These are phyloP conservation scores for Conringia planisiliqua DNA, from an alignment of 345 rosid genomes.

Conservation along the genomic window DNA sequence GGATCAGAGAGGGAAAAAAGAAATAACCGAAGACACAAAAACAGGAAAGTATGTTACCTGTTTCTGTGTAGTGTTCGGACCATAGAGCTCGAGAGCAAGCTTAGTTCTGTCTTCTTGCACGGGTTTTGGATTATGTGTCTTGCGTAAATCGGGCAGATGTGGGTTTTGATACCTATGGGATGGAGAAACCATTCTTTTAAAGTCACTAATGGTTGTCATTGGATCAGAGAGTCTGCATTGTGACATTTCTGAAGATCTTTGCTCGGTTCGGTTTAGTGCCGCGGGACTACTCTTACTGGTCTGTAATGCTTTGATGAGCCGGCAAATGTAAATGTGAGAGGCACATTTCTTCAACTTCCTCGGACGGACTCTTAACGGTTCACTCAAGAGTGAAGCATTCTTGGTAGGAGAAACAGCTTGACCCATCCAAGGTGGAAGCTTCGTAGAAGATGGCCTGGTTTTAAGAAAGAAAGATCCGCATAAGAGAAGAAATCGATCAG, in stretches of 20 bases:
- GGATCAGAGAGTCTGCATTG: constrained; percentile 34
- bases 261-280: constrained; percentile 16
- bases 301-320: constrained; percentile 49
- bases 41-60: constrained; percentile 38
- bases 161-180: constrained; percentile 4
- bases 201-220: constrained; percentile 1
- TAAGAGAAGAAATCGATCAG: constrained; percentile 2
- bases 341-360: constrained; percentile 50
- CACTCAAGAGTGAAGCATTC: constrained; percentile 30
- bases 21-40: constrained; percentile 3
- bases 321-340: constrained; percentile 62
- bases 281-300: constrained; percentile 26
- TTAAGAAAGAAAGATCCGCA: not conserved
- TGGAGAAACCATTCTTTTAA: not conserved
- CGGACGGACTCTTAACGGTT: constrained; percentile 43
- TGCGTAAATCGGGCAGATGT: constrained; percentile 17
- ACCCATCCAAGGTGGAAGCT: constrained; percentile 57
- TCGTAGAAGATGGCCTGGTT: constrained; percentile 45
- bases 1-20: not conserved
- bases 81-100: constrained; percentile 18
- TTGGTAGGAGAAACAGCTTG: constrained; percentile 35
- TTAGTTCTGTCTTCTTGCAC: constrained; percentile 12
- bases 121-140: constrained; percentile 15
- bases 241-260: constrained; percentile 35
- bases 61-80: constrained; percentile 33